Evolutionary conservation across 768 basidiomycete genomes (phyloP), one percentile per base, ranked within the genome.

Genomic region (Boletus tomentosulus): DNA sequence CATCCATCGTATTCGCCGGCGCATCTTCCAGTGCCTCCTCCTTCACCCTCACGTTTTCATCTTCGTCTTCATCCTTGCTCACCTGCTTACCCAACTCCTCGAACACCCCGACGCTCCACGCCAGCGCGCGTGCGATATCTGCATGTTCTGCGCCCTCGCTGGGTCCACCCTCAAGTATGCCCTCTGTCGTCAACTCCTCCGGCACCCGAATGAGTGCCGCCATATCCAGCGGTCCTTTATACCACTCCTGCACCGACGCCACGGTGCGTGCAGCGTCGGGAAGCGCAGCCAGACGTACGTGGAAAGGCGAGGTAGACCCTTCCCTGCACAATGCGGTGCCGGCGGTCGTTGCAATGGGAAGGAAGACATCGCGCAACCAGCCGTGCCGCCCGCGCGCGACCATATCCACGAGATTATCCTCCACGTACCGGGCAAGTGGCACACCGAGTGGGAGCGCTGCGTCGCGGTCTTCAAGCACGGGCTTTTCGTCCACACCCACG

Each of bases 51-150:
- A 43, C 56, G 16, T 50, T 47, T 24, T 27, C 27, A 41, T 34
- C 56, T 1, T 8, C 46, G 12, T 13, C 3, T 0, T 3, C 19
- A 1, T 33, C 16, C 33, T 19, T 15, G 9, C 12, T 27, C 11
- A 5, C 35, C 13, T 28, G 48, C 53, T 46, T 44, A 50, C 52
- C 47, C 19, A 85, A 60, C 56, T 73, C 66, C 42, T 73, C 69
- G 41, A 90, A 79, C 35, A 77, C 71, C 24, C 73, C 74, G 3
- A 78, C 84, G 46, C 82, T 79, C 64, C 81, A 79, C 12, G 78
- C 74, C 60, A 91, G 67, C 48, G 86, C 85, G 0, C 55, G 51
- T 4, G 50, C 64, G 3, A 67, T 60, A 28, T 57, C 59, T 2
- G 35, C 45, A 27, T 76, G 74, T 24, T 76, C 76, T 15, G 53